Evolutionary conservation across 768 basidiomycete genomes (phyloP), one percentile per base, ranked within the genome.

Genomic region (Leucocoprinus birnbaumii): DNA sequence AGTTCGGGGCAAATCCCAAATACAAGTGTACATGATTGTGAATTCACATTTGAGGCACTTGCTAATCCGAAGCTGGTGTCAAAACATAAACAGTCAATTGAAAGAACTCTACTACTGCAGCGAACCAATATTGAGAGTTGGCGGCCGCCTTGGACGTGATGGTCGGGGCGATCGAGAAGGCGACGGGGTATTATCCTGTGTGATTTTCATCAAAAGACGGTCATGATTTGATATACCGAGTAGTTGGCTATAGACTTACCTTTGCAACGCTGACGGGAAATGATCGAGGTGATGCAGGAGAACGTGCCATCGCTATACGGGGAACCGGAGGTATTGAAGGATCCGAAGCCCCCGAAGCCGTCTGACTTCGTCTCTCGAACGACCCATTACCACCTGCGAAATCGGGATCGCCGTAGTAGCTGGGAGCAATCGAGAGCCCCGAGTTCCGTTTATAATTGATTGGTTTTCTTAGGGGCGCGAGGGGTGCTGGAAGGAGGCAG

Each of bases 351-450:
- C 35, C 55, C 31, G 63, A 52, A 51, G 65, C 66, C 52, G 58
- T 47, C 44, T 45, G 61, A 64, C 59, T 63, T 59, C 34, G 55
- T 11, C 18, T 48, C 61, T 48, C 66, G 46, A 31, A 44, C 41
- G 62, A 61, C 26, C 69, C 60, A 35, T 53, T 58, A n/a, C 59
- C 58, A 56, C 59, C 65, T 19, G 47, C 14, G 13, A 42, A 43
- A 16, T 61, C 55, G 2, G 66, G 64, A 53, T 67, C 63, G n/a
- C 67, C 68, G 53, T 73, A 74, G 57, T 73, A 71, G 59, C 72
- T 74, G n/a, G 72, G 71, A 52, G 73, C 69, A 38, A 73, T 70
- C 1, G 72, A 73, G 48, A 55, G 54, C 19, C 9, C 44, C 69
- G 71, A 51, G 65, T 46, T 59, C 42, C 51, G 55, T 53, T 48